Evolutionary conservation across 2,329 filamentous ascomycete genomes (phyloP), one percentile per base, ranked within the genome.

Genomic region (Sclerotinia subarctica): DNA sequence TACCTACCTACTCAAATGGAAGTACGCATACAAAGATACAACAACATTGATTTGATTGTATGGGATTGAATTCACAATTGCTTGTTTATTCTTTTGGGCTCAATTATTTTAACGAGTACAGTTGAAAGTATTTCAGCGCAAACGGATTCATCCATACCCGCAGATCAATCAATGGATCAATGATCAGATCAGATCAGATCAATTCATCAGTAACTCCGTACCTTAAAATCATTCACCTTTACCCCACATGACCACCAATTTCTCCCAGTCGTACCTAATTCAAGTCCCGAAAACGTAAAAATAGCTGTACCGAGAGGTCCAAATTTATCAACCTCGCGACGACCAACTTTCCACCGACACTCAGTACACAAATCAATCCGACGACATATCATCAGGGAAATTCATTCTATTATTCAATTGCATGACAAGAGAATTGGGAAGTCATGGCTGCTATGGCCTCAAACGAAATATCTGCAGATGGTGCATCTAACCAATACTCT

Each of bases 401-500:
- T 38, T 26, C 21, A 38, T 21, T 10, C 15, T 7, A 19, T 24
- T 35, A 24, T 11, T 24, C 3, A 26, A 24, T 51, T 32, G 46
- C 46, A 62, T 62, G 59, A 51, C 6, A 26, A 21, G 29, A 38
- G 46, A 0, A 21, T 19, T 51, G 32, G 32, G 3, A 51, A 38
- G 4, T 15, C 10, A 35, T 21, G 59, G 59, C 59, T 35, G 32
- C 46, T 38, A 67, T 67, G 57, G 57, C 65, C 57, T 63, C 65
- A 24, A 67, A 51, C 35, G 49, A 54, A 63, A 64, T 67, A 15
- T n/a, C 65, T 7, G 47, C 65, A 53, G 44, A 54, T 57, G 59
- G 52, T 29, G 13, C 26, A 54, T 52, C 70, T 13, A 70, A 57
- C 57, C 62, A 72, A 68, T 70, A 69, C 69, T 51, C 59, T 51